These are phyloP conservation scores for Karstenula rhodostoma DNA, from an alignment of 2,329 filamentous ascomycete genomes.

Conservation along the genomic window DNA sequence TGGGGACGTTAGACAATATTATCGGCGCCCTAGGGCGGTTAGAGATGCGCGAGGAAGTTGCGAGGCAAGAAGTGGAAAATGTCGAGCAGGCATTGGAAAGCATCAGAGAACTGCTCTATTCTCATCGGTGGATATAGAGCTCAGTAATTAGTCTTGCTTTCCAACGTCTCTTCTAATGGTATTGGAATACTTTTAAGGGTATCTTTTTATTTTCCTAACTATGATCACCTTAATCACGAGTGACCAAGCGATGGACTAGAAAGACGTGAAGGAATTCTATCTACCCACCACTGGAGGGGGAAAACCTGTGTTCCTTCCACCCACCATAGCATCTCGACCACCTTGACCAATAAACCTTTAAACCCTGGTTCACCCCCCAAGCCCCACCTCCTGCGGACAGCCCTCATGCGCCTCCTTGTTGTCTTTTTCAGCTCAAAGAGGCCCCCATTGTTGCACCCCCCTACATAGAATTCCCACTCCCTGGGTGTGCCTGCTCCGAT, in stretches of 20 bases:
- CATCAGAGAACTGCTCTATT: slow-evolving; percentile 23
- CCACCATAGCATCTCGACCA: background rate
- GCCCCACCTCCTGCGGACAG: background rate
- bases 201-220: too few species aligned
- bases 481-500: background rate
- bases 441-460: too few species aligned
- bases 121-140: slow-evolving; percentile 21
- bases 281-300: background rate
- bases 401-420: too few species aligned
- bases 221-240: too few species aligned
- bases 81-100: slow-evolving; percentile 22
- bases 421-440: too few species aligned
- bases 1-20: slow-evolving; percentile 18
- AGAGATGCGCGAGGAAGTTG: slow-evolving; percentile 13
- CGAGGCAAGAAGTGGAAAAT: slow-evolving; percentile 20
- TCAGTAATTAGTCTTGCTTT: background rate
- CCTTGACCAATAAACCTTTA: background rate
- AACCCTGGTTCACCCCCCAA: background rate
- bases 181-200: too few species aligned
- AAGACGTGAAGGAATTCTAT: too few species aligned
- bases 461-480: too few species aligned
- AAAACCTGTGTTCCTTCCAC: background rate
- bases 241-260: too few species aligned
- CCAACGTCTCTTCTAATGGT: too few species aligned
- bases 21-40: slow-evolving; percentile 19